These are phyloP conservation scores for Mayamaea pseudoterrestris DNA, from an alignment of 108 stramenopile species.

Conservation along the genomic window DNA sequence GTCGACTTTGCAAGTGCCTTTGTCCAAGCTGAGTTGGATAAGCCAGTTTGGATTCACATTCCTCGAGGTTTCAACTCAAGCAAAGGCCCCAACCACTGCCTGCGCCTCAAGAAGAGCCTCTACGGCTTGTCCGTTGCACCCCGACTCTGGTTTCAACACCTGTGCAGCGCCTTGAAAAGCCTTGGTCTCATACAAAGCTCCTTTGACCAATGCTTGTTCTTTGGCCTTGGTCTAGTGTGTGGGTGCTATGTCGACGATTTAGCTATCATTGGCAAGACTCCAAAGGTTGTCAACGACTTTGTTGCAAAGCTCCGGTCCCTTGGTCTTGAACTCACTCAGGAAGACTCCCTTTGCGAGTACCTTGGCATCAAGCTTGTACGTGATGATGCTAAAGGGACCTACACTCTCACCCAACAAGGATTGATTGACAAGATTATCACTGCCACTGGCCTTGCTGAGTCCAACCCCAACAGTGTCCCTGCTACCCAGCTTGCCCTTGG, in stretches of 20 bases:
- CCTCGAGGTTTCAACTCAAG: slow-evolving; percentile 8
- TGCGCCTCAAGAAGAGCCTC: slow-evolving; percentile 11
- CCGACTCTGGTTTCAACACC: slow-evolving; percentile 6
- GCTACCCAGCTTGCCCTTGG: slow-evolving; percentile 19
- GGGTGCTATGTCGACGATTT: slow-evolving; percentile 34
- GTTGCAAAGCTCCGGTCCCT: not conserved
- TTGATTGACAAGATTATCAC: slow-evolving; percentile 30
- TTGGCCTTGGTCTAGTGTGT: slow-evolving; percentile 11
- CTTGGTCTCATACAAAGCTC: slow-evolving; percentile 1
- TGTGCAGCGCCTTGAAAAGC: not conserved
- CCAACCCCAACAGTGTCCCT: slow-evolving; percentile 20
- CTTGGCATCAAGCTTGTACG: slow-evolving; percentile 12
- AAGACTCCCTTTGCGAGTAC: slow-evolving; percentile 12
- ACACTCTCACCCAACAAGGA: slow-evolving; percentile 25
- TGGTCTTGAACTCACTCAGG: slow-evolving; percentile 10
- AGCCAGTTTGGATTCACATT: slow-evolving; percentile 12
- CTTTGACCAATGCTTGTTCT: slow-evolving; percentile 28
- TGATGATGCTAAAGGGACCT: slow-evolving; percentile 1
- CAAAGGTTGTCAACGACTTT: slow-evolving; percentile 1
- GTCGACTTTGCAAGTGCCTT: slow-evolving; percentile 19
- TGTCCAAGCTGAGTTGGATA: slow-evolving; percentile 5
- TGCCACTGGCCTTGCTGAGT: slow-evolving; percentile 27
- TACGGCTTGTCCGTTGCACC: slow-evolving; percentile 13
- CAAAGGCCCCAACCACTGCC: slow-evolving; percentile 4
- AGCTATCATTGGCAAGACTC: not conserved